These are phyloP conservation scores for Funneliformis caledonium DNA, from an alignment of 371 early-diverging fungal genomes.

Conservation along the genomic window DNA sequence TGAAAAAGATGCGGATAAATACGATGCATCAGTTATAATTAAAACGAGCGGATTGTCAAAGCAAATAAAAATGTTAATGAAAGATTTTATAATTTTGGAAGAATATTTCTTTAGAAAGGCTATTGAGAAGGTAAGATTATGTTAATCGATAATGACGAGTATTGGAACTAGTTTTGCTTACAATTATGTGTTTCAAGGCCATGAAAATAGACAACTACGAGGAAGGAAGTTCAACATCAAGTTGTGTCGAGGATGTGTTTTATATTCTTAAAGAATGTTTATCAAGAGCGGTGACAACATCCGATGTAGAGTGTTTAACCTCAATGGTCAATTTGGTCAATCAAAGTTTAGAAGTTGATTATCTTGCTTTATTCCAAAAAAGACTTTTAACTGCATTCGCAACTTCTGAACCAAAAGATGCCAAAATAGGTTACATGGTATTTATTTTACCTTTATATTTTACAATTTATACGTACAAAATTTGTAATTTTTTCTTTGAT, in stretches of 20 bases:
- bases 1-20: constrained; percentile 57
- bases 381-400: constrained; percentile 62
- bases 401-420: constrained; percentile 53
- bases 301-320: constrained; percentile 67
- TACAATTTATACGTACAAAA: not conserved
- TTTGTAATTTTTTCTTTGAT: not conserved
- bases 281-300: constrained; percentile 71
- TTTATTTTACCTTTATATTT: constrained; percentile 10
- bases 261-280: constrained; percentile 72
- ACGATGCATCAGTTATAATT: constrained; percentile 55
- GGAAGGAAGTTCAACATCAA: constrained; percentile 63
- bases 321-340: constrained; percentile 66
- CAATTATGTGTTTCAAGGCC: constrained; percentile 45
- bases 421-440: constrained; percentile 71
- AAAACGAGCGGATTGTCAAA: constrained; percentile 60
- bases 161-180: not conserved
- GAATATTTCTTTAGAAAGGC: constrained; percentile 73
- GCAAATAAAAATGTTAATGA: constrained; percentile 69
- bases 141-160: not conserved
- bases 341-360: constrained; percentile 69
- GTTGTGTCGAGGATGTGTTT: constrained; percentile 92
- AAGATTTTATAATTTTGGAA: constrained; percentile 72
- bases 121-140: constrained; percentile 69
- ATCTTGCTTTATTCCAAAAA: constrained; percentile 65
- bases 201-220: constrained; percentile 64